A percentile compares a stretch with the other conserved stretches of the same genome.
These are phyloP conservation scores for Didymella arachidicola DNA, from an alignment of 2,329 filamentous ascomycete species.

Conservation along the genomic window DNA sequence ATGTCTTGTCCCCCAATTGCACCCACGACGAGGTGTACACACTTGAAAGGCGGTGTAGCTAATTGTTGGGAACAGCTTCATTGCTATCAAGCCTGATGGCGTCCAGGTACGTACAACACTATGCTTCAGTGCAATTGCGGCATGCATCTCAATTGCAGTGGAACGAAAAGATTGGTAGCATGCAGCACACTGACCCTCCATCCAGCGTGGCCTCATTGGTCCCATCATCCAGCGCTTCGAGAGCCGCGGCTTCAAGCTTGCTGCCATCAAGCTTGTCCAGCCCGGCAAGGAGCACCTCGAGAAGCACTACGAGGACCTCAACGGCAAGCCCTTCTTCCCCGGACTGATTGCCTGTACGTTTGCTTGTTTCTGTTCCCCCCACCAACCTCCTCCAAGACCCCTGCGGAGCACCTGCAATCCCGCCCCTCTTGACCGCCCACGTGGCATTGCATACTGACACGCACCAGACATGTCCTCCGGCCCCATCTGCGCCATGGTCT, in stretches of 20 bases:
- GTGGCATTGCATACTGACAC: slow-evolving; percentile 11
- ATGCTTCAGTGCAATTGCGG: slow-evolving; percentile 3
- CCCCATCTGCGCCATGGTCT: slow-evolving; percentile 99
- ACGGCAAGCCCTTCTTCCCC: slow-evolving; percentile 94
- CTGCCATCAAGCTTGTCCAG: slow-evolving; percentile 92
- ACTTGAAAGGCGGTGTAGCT: slow-evolving; percentile 31
- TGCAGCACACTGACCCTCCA: slow-evolving; percentile 5
- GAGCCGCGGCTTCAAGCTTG: slow-evolving; percentile 98
- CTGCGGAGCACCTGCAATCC: slow-evolving; percentile 1
- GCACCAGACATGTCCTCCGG: slow-evolving; percentile 89
- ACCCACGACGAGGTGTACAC: slow-evolving; percentile 2
- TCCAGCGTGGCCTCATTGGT: slow-evolving; percentile 94
- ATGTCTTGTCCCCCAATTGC: slow-evolving; percentile 53
- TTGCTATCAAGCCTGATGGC: slow-evolving; percentile 99
- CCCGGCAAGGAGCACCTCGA: slow-evolving; percentile 95
- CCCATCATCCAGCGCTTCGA: slow-evolving; percentile 99
- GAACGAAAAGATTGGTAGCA: neutral
- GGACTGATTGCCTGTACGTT: slow-evolving; percentile 87
- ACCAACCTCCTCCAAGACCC: slow-evolving; percentile 3
- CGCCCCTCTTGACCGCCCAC: slow-evolving; percentile 10
- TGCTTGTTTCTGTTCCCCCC: neutral
- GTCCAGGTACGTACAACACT: slow-evolving; percentile 76
- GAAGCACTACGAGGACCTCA: slow-evolving; percentile 95
- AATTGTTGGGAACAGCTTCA: slow-evolving; percentile 74
- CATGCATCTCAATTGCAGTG: slow-evolving; percentile 4